Base-by-base conservation (phyloP, 306 rosid species). In the Sphenostylis stenocarpa region DNA sequence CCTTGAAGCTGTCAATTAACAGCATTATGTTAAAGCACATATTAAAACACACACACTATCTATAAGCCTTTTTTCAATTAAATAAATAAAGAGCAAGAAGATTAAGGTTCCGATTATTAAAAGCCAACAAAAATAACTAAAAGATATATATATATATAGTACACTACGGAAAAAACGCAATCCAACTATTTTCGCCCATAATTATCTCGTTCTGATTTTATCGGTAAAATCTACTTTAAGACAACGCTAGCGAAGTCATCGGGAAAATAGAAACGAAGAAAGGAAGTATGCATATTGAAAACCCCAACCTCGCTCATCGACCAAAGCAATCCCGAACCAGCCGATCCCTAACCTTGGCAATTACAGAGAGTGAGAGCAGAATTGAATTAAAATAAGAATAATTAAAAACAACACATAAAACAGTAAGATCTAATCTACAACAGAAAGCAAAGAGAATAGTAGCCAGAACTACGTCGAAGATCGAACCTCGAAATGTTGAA, bases 401-500 rank as follows among this genome's bases (percentile, higher is more conserved):
- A 14, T 2, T 11, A 10, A 34, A 58, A 29, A 34, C 3, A 58
- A 19, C 21, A 28, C 6, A 69, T 33, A 49, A 23, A 29, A 39
- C 31, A 71, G 14, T 48, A 78, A 82, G 82, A 71, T 67, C 61
- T 77, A 73, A 77, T 82, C 55, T 55, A 75, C 26, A 65, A 53
- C 34, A 66, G 67, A 74, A 61, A 36, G 21, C 7, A 75, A 73
- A 79, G 80, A 76, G 19, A 31, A 76, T 5, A 15, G 14, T 26
- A 23, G 17, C 4, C 64, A 63, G 8, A 34, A 60, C 4, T 23
- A 77, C 29, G 78, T 39, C 36, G 75, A 83, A 84, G 81, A 84
- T 88, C 87, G 77, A 82, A 89, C 87, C 96, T 84, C 80, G 1
- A 9, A 65, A 60, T 43, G 75, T 11, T 10, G 78, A 61, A 78